phyloP scores from a whole-genome alignment of 2,329 filamentous ascomycete genomes.

The Phoma herbarum region DNA sequence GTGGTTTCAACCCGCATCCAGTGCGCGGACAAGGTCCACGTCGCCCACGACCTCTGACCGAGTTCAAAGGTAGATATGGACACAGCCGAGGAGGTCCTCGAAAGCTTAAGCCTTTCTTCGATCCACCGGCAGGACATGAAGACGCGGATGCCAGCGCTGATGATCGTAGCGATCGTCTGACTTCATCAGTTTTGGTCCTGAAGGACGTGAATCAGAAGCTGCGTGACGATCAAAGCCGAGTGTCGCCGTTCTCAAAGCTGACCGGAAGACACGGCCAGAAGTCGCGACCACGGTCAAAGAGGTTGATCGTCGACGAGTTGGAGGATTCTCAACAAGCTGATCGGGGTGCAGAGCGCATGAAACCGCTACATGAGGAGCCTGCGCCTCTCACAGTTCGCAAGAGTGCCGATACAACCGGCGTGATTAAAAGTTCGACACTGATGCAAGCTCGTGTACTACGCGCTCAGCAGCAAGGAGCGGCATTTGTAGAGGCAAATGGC shows the following conservation, averaged over 20 bases:
- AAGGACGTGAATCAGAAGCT: slow-evolving; percentile 7
- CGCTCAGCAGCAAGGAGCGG: neutral
- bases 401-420: neutral
- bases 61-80: neutral
- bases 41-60: neutral
- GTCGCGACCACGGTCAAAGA: neutral
- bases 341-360: neutral
- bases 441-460: neutral
- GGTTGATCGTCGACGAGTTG: neutral
- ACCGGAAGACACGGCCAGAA: neutral
- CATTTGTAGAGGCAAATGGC: no score
- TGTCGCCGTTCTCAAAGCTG: neutral
- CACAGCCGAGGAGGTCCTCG: neutral
- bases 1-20: slow-evolving; percentile 11
- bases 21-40: neutral
- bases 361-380: slow-evolving; percentile 1
- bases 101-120: neutral
- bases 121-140: neutral
- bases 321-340: neutral
- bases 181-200: neutral
- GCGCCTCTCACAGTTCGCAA: neutral
- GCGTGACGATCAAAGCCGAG: neutral
- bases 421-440: neutral
- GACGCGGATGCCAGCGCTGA: neutral
- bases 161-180: neutral